These are phyloP conservation scores for Symbiodinium natans DNA, from an alignment of 73 alveolate species.

Conservation along the genomic window DNA sequence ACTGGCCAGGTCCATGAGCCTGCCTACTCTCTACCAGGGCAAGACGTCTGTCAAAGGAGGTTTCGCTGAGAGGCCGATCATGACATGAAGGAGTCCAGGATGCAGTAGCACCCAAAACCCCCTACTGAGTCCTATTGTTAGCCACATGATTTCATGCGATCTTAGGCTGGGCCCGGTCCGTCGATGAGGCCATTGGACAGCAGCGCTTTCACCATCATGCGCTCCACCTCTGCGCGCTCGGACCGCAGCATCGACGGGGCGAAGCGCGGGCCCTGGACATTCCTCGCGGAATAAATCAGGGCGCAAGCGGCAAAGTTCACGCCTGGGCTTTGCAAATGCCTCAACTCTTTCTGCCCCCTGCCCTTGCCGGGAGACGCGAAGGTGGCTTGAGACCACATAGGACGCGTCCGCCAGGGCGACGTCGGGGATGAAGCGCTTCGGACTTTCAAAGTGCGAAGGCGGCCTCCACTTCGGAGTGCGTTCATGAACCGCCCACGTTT, in stretches of 20 bases:
- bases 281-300: no score
- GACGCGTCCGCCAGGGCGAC: background rate
- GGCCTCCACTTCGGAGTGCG: background rate
- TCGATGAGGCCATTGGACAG: background rate
- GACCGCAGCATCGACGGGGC: slow-evolving; percentile 59
- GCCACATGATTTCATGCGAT: no score
- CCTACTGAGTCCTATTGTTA: no score
- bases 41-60: no score
- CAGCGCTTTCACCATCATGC: slow-evolving; percentile 4
- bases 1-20: no score
- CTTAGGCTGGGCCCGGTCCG: background rate
- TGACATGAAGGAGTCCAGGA: no score
- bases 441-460: background rate
- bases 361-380: slow-evolving; percentile 45
- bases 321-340: background rate
- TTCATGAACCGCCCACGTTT: background rate
- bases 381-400: slow-evolving; percentile 56
- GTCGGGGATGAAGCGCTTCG: background rate
- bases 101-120: no score
- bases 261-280: slow-evolving; percentile 32
- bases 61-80: no score
- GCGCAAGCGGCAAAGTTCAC: no score
- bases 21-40: no score
- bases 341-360: background rate
- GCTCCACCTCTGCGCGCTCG: slow-evolving; percentile 73